Percentiles rank a stretch among this genome's conserved stretches.
phyloP scores from a whole-genome alignment of 2,329 filamentous ascomycete genomes.

The Calonectria pseudoturangicola region DNA sequence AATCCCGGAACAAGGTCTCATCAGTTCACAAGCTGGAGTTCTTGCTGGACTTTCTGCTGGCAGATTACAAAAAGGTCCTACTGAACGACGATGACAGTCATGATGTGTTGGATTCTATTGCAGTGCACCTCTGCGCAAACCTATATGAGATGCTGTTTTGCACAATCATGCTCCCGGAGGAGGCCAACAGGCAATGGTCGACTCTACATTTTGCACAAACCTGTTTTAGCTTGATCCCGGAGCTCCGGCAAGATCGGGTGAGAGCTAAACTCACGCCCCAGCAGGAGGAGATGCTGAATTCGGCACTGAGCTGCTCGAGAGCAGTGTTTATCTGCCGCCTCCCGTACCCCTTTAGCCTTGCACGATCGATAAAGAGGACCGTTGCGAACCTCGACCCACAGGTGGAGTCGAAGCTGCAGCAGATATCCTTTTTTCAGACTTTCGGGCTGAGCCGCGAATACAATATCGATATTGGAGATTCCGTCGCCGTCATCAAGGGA shows the following conservation, averaged over 20 bases:
- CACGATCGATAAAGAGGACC: slow-evolving; percentile 14
- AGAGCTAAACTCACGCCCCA: background rate
- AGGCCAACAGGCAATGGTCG: background rate
- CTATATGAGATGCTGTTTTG: slow-evolving; percentile 20
- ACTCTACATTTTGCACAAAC: background rate
- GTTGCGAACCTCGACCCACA: slow-evolving; percentile 1
- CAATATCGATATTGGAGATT: slow-evolving; percentile 5
- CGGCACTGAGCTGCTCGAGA: background rate
- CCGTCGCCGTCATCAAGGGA: background rate
- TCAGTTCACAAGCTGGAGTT: slow-evolving; percentile 8
- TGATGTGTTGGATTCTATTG: background rate
- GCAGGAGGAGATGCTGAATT: background rate
- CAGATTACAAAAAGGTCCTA: background rate
- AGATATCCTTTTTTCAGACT: slow-evolving; percentile 3
- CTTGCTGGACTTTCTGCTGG: slow-evolving; percentile 9
- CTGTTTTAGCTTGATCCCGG: background rate
- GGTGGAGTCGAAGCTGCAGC: slow-evolving; percentile 6
- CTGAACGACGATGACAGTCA: background rate
- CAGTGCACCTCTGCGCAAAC: background rate
- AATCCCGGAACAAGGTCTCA: background rate
- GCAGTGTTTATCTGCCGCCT: slow-evolving; percentile 10
- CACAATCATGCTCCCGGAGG: slow-evolving; percentile 2
- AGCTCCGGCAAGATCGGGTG: background rate
- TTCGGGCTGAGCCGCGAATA: slow-evolving; percentile 24
- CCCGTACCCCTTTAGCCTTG: slow-evolving; percentile 11